A percentile compares a stretch with the other conserved stretches of the same genome.
Conservation (phyloP, 2,329 filamentous ascomycete species). For the Colletotrichum lindemuthianum region DNA sequence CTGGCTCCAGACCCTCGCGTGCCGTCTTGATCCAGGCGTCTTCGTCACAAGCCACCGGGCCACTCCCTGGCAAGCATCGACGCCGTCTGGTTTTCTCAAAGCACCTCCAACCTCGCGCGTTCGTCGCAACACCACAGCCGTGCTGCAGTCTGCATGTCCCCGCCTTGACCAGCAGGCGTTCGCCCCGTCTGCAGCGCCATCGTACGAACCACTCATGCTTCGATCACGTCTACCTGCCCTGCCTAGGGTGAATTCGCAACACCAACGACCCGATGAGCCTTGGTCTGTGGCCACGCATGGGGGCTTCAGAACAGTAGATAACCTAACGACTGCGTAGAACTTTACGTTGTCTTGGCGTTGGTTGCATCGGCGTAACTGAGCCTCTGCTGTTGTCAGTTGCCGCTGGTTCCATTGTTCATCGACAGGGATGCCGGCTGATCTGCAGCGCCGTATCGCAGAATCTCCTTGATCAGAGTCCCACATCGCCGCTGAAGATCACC, state of each 20-base stretch:
- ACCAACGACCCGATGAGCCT: too few species aligned
- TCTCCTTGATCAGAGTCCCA: conserved; percentile 7
- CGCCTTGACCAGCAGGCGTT: background rate
- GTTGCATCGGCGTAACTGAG: background rate
- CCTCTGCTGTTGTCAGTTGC: background rate
- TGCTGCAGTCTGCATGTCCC: background rate
- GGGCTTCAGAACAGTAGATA: too few species aligned
- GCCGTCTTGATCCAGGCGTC: conserved; percentile 3
- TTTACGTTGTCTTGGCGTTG: too few species aligned
- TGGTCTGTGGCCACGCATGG: too few species aligned
- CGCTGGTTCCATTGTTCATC: background rate
- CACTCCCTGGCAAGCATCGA: background rate
- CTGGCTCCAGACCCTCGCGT: background rate
- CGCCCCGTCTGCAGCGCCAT: background rate
- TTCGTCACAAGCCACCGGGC: background rate
- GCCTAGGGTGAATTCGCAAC: conserved; percentile 8
- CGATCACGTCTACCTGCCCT: background rate
- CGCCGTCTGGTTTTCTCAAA: background rate
- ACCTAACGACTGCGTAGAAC: too few species aligned
- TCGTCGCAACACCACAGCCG: conserved; percentile 9
- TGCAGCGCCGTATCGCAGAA: conserved; percentile 23
- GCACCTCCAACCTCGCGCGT: conserved; percentile 5
- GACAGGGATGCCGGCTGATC: conserved; percentile 25
- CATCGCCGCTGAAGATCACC: conserved; percentile 27
- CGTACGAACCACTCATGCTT: background rate